These are phyloP conservation scores for Pythium aphanidermatum DNA, from an alignment of 352 stramenopile species.

Conservation along the genomic window DNA sequence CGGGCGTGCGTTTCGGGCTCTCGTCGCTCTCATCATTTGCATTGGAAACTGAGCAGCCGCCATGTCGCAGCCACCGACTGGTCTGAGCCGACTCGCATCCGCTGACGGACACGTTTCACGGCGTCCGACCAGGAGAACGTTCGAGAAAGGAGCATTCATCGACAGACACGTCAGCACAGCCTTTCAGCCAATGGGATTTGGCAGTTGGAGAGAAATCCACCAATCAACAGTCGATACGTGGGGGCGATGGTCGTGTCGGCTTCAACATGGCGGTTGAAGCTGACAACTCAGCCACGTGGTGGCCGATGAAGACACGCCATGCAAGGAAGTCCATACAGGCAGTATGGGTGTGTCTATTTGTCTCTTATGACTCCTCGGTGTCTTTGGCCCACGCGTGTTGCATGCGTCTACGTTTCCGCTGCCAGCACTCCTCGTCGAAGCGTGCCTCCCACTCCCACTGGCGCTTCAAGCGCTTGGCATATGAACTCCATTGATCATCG, in stretches of 20 bases:
- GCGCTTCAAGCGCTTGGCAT: too few relatives aligned
- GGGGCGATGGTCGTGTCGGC: neutral
- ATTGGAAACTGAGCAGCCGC: neutral
- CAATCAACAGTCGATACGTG: slow-evolving; percentile 9
- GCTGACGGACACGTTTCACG: slow-evolving; percentile 16
- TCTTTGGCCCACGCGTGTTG: too few relatives aligned
- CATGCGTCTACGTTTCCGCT: too few relatives aligned
- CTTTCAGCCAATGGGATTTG: slow-evolving; percentile 14
- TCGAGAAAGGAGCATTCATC: slow-evolving; percentile 15
- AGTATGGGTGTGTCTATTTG: too few relatives aligned
- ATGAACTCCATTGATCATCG: too few relatives aligned
- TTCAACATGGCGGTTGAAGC: too few relatives aligned
- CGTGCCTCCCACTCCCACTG: too few relatives aligned
- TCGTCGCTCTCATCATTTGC: neutral
- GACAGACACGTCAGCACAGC: slow-evolving; percentile 9
- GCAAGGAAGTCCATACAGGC: too few relatives aligned
- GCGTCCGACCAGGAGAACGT: slow-evolving; percentile 21
- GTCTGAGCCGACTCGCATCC: slow-evolving; percentile 3
- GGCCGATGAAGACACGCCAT: too few relatives aligned
- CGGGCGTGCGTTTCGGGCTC: neutral
- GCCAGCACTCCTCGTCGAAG: too few relatives aligned
- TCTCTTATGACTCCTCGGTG: too few relatives aligned
- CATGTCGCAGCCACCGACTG: neutral
- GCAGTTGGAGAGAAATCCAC: neutral
- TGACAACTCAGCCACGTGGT: too few relatives aligned